phyloP scores from a whole-genome alignment of 164 flowering plant species.

The Vitis vinifera region ASM3070453v1 NC_081813.1:20479001-20479500 shows the following conservation, averaged over 20 bases:
- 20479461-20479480: conserved; percentile 1
- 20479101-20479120: not conserved
- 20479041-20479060: not conserved
- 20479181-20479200: conserved; percentile 25
- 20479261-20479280: not conserved
- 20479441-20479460: conserved; percentile 24
- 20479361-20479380: not conserved
- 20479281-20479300: not conserved
- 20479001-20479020: not conserved
- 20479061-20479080: not conserved
- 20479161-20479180: conserved; percentile 32
- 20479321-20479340: not conserved
- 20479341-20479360: not conserved
- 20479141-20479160: conserved; percentile 52
- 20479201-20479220: conserved; percentile 27
- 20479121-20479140: conserved; percentile 35
- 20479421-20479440: conserved; percentile 37
- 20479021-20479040: not conserved
- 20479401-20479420: conserved; percentile 46
- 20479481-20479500: not conserved
- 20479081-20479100: too few species aligned
- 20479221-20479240: conserved; percentile 29
- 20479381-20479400: conserved; percentile 22
- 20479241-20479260: conserved; percentile 3
- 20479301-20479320: not conserved